phyloP scores from a whole-genome alignment of 495 filamentous ascomycete genomes.

The Tuber melanosporum region DNA sequence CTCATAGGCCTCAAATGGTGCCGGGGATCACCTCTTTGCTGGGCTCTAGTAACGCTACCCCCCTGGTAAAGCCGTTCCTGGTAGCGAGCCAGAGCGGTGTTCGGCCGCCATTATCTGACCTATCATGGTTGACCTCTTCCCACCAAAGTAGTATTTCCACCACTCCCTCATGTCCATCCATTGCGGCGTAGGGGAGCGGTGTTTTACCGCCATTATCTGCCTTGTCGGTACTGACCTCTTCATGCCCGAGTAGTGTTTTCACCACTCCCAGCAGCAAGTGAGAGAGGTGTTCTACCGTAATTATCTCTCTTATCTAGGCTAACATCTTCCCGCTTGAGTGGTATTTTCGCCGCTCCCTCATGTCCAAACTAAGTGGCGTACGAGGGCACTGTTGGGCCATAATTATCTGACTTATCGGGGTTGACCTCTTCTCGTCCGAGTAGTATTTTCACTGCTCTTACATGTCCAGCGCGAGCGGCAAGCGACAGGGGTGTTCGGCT shows the following conservation, averaged over 20 bases:
- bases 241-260: slow-evolving; percentile 24
- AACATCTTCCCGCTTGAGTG: slow-evolving; percentile 16
- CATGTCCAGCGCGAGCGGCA: not conserved
- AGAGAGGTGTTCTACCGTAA: too few relatives aligned
- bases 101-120: slow-evolving; percentile 12
- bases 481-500: too few relatives aligned
- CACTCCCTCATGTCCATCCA: slow-evolving; percentile 11
- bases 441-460: slow-evolving; percentile 28
- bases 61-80: not conserved
- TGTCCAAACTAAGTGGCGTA: slow-evolving; percentile 21
- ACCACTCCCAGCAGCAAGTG: slow-evolving; percentile 13
- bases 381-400: slow-evolving; percentile 16
- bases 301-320: too few relatives aligned
- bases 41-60: too few relatives aligned
- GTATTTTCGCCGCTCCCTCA: slow-evolving; percentile 1
- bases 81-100: slow-evolving; percentile 28
- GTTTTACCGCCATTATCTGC: slow-evolving; percentile 18
- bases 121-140: slow-evolving; percentile 21
- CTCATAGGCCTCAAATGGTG: too few relatives aligned
- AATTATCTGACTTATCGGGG: slow-evolving; percentile 16
- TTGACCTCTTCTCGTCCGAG: slow-evolving; percentile 22
- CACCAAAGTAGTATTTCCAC: slow-evolving; percentile 18
- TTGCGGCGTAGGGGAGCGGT: slow-evolving; percentile 23
- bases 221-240: slow-evolving; percentile 18
- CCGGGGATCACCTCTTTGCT: too few relatives aligned